Evolutionary conservation across 2,329 filamentous ascomycete species (phyloP), one percentile per base, ranked within the genome.

Genomic region (Zasmidium citrigriseum): DNA sequence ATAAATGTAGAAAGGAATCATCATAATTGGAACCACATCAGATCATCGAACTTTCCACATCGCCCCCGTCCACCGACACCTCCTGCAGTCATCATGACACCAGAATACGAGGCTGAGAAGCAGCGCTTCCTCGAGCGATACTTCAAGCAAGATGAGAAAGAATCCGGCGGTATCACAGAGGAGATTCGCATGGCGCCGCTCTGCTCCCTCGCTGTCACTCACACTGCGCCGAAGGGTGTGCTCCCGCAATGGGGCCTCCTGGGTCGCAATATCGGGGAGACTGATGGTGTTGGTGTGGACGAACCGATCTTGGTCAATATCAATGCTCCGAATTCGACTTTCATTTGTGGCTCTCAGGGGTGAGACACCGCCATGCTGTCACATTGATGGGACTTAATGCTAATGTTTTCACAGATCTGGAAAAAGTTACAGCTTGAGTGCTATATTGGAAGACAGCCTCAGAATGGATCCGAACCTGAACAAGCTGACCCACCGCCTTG

Each of bases 291-390:
- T 29, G 52, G 21, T 10, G 4, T 55, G 1, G 27, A 54, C 1
- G 66, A 73, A 52, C 69, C 70, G 0, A 62, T 84, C 1, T 77
- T 81, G 23, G 66, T 82, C 18, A 87, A 87, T 62, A 80, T 80
- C 1, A 79, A 83, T 23, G 75, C 78, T 0, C 85, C 85, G 0
- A 84, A 79, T 62, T 86, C 83, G 0, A 75, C 79, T 0, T 88
- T 88, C 67, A 83, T 88, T 20, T 88, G 86, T 59, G 86, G 86
- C 1, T 82, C 82, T 1, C 85, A 88, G 64, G 86, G 61, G 14
- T 64, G 59, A 45, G 34, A n/a, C 34, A n/a, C n/a, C n/a, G n/a
- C n/a, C n/a, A n/a, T n/a, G n/a, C n/a, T n/a, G n/a, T n/a, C n/a
- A n/a, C n/a, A n/a, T n/a, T n/a, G n/a, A n/a, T n/a, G n/a, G n/a